Conservation (phyloP, 768 basidiomycete species). For the Leccinellum rugosiceps region DNA sequence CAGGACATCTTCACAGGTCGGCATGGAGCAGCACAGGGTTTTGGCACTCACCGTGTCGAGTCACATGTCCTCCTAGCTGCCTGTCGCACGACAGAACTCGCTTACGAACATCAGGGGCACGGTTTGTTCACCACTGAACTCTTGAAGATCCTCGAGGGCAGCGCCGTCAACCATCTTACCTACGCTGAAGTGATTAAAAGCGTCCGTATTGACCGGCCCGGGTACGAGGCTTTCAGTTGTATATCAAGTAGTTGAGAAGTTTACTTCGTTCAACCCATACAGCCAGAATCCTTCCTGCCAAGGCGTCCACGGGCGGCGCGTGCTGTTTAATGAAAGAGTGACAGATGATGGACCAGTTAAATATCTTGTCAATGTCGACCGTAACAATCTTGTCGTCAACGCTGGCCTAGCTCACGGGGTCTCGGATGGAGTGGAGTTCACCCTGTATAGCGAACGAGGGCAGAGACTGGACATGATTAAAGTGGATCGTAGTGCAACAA, state of each 20-base stretch:
- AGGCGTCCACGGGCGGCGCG: conserved; percentile 18
- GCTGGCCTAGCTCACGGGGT: conserved; percentile 29
- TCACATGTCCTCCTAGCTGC: conserved; percentile 45
- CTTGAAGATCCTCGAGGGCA: conserved; percentile 7
- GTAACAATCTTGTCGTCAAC: conserved; percentile 13
- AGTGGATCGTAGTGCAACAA: not conserved
- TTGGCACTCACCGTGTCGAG: conserved; percentile 25
- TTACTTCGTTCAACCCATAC: not conserved
- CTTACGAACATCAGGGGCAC: conserved; percentile 20
- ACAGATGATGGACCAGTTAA: conserved; percentile 4
- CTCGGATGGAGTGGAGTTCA: conserved; percentile 12
- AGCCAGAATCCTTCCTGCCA: conserved; percentile 31
- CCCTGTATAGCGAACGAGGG: conserved; percentile 13
- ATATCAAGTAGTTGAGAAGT: not conserved
- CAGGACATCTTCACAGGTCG: conserved; percentile 18
- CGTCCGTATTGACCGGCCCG: conserved; percentile 2
- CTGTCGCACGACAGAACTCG: conserved; percentile 35
- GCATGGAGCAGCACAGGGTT: conserved; percentile 15
- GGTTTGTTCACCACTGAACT: conserved; percentile 29
- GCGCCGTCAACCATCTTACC: conserved; percentile 14
- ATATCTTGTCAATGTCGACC: not conserved
- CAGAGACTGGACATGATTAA: not conserved
- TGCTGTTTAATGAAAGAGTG: conserved; percentile 22
- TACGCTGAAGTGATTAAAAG: conserved; percentile 21
- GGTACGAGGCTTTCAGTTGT: not conserved